phyloP scores from a whole-genome alignment of 768 basidiomycete species.

The Gautieria morchelliformis region DNA sequence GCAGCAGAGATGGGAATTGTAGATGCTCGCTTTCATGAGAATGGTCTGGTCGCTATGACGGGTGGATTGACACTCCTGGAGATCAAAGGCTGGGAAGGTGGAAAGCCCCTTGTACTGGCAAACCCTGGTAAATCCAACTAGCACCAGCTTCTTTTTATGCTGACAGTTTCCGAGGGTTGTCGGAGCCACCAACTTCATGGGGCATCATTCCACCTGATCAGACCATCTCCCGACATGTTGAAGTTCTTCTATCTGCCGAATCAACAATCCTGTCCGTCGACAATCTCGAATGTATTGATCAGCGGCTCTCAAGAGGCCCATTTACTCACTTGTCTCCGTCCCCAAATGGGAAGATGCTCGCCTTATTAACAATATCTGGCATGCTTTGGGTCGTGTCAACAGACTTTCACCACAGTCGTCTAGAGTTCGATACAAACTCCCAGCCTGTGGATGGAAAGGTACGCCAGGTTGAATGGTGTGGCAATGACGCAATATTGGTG shows the following conservation, averaged over 20 bases:
- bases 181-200: slow-evolving; percentile 78
- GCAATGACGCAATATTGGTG: slow-evolving; percentile 86
- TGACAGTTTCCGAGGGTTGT: slow-evolving; percentile 39
- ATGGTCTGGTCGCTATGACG: slow-evolving; percentile 79
- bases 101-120: slow-evolving; percentile 59
- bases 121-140: slow-evolving; percentile 49
- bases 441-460: slow-evolving; percentile 45
- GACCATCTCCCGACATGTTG: slow-evolving; percentile 81
- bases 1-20: slow-evolving; percentile 75
- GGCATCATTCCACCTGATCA: slow-evolving; percentile 82
- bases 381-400: slow-evolving; percentile 90
- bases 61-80: slow-evolving; percentile 69
- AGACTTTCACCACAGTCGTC: slow-evolving; percentile 82
- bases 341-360: slow-evolving; percentile 89
- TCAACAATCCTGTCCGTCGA: slow-evolving; percentile 78
- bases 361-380: slow-evolving; percentile 64
- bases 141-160: not conserved
- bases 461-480: slow-evolving; percentile 86
- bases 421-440: slow-evolving; percentile 70
- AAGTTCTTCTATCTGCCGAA: slow-evolving; percentile 78
- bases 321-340: slow-evolving; percentile 83
- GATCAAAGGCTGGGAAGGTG: slow-evolving; percentile 83
- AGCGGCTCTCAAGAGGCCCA: slow-evolving; percentile 79
- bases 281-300: slow-evolving; percentile 82
- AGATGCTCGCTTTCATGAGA: slow-evolving; percentile 79